These are phyloP conservation scores for Solanum hybrid DNA, from an alignment of 305 asterid species.

Conservation along the genomic window DNA sequence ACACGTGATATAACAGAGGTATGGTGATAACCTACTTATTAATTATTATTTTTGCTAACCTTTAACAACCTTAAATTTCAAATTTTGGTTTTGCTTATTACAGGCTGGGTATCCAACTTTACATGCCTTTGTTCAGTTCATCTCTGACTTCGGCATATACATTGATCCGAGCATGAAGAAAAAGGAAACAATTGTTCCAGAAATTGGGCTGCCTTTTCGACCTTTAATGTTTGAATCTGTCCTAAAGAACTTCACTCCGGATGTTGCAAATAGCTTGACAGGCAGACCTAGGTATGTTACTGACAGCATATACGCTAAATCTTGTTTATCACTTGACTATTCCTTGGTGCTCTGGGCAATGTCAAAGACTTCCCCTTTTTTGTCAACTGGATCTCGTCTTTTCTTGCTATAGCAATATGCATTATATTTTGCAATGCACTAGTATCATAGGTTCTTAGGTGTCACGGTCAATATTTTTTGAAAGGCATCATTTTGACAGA, in stretches of 20 bases:
- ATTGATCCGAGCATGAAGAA: constrained; percentile 37
- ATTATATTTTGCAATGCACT: not conserved
- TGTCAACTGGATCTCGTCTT: not conserved
- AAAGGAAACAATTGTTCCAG: constrained; percentile 33
- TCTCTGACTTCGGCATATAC: constrained; percentile 51
- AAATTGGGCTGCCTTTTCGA: constrained; percentile 55
- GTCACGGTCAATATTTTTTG: not conserved
- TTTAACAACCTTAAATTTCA: not conserved
- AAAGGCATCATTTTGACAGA: not conserved
- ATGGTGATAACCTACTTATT: not conserved
- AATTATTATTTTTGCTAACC: not conserved
- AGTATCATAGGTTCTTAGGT: not conserved
- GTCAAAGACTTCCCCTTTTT: not conserved
- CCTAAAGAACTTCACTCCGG: constrained; percentile 70
- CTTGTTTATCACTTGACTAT: not conserved
- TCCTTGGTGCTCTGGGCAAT: not conserved
- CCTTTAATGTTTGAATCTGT: constrained; percentile 75
- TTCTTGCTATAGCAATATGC: not conserved
- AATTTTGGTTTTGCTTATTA: constrained; percentile 10
- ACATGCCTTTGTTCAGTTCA: constrained; percentile 72
- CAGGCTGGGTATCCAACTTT: constrained; percentile 70
- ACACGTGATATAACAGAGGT: constrained; percentile 55
- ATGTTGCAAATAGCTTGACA: constrained; percentile 52
- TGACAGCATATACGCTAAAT: not conserved
- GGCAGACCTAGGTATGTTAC: constrained; percentile 64